Conservation (phyloP, 192 early-diverging fungal genomes). For the Coemansia javaensis region DNA sequence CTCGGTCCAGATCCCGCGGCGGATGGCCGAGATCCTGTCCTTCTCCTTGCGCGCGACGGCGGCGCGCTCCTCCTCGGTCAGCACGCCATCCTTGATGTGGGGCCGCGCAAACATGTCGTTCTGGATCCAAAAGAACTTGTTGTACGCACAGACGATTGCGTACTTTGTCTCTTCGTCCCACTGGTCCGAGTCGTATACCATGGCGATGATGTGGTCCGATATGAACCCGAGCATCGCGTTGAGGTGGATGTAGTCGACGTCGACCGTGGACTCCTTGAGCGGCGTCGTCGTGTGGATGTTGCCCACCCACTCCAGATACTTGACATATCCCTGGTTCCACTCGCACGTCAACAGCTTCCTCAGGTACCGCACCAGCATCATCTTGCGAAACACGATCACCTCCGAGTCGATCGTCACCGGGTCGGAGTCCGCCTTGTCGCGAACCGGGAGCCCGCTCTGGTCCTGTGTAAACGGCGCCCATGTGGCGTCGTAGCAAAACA, state of each 20-base stretch:
- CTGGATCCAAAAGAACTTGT: constrained; percentile 81
- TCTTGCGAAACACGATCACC: constrained; percentile 79
- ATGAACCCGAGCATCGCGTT: constrained; percentile 72
- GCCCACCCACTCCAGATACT: constrained; percentile 77
- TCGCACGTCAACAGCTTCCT: constrained; percentile 57
- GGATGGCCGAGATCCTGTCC: constrained; percentile 17
- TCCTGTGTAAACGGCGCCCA: constrained; percentile 63
- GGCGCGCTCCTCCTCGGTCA: constrained; percentile 22
- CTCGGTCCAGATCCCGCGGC: constrained; percentile 32
- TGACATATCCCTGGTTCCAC: constrained; percentile 51
- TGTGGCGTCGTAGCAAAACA: constrained; percentile 70
- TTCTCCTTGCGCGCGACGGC: constrained; percentile 22
- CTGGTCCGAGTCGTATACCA: constrained; percentile 50
- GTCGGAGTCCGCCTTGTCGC: constrained; percentile 20
- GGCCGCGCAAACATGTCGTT: constrained; percentile 76
- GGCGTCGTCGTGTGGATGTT: constrained; percentile 73
- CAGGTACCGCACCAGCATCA: constrained; percentile 67
- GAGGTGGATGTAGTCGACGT: constrained; percentile 78
- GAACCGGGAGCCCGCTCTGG: constrained; percentile 59
- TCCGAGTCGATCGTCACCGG: constrained; percentile 57
- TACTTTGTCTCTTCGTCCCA: constrained; percentile 56
- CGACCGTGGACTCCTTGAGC: constrained; percentile 68
- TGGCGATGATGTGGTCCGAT: constrained; percentile 54
- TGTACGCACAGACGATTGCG: constrained; percentile 62
- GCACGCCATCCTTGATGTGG: constrained; percentile 60